Percentiles rank a stretch among this genome's conserved stretches.
Evolutionary conservation across 306 rosid species (phyloP).

Genomic region (Rubus idaeus): DNA sequence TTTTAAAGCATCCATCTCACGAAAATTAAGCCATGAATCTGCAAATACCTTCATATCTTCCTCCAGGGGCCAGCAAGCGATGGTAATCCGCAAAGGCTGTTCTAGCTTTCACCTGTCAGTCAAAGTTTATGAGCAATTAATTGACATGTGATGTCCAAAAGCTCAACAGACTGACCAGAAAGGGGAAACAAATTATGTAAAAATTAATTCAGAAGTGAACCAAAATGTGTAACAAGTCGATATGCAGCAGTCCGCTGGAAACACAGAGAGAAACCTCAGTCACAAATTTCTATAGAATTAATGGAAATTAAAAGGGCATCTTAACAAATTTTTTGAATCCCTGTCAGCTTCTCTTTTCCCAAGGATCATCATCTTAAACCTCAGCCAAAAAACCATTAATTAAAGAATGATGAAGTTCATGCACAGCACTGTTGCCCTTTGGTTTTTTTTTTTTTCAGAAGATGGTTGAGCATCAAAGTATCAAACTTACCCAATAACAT

Average conservation of each 20-base stretch:
- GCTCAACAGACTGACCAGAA: conserved; percentile 4
- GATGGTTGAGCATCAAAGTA: no score
- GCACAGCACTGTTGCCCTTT: not conserved
- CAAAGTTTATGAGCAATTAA: conserved; percentile 16
- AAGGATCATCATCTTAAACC: not conserved
- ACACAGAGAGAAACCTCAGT: not conserved
- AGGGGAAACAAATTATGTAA: not conserved
- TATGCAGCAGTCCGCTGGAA: not conserved
- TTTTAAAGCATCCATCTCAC: not conserved
- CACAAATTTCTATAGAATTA: not conserved
- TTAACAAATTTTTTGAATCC: not conserved
- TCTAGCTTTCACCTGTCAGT: conserved; percentile 59
- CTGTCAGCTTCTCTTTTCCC: not conserved
- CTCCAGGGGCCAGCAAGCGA: conserved; percentile 64
- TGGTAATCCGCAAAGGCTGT: conserved; percentile 58
- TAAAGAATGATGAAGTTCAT: not conserved
- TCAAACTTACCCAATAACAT: no score
- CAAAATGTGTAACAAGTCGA: not conserved
- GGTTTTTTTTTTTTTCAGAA: no score
- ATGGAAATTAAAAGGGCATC: not conserved
- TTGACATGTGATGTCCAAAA: conserved; percentile 11
- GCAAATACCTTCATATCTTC: conserved; percentile 60
- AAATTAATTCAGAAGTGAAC: not conserved
- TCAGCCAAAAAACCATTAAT: not conserved
- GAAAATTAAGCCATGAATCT: not conserved